These are phyloP conservation scores for Tympanopsis confertula DNA, from an alignment of 2,329 filamentous ascomycete species.

Conservation along the genomic window DNA sequence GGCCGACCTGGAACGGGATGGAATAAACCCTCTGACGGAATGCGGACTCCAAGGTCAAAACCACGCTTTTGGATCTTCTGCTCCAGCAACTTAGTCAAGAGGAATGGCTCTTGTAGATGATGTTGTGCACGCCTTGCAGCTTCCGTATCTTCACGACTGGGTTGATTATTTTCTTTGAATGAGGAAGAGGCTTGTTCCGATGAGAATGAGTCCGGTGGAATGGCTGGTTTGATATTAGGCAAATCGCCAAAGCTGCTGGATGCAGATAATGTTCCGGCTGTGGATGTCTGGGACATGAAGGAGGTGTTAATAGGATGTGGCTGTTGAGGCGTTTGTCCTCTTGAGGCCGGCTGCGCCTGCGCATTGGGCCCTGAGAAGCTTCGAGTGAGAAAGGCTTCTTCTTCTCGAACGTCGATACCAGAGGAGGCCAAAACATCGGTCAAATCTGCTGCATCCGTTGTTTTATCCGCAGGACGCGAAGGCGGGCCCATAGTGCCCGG, in stretches of 20 bases:
- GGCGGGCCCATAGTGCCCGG: constrained; percentile 1
- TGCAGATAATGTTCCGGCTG: not conserved
- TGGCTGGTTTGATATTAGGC: not conserved
- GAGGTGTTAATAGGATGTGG: not conserved
- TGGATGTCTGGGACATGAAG: not conserved
- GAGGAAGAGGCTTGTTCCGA: not conserved
- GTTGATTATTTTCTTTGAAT: not conserved
- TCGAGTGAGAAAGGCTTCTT: not conserved
- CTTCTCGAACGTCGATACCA: constrained; percentile 1
- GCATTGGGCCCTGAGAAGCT: not conserved
- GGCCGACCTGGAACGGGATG: not conserved
- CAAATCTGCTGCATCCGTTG: not conserved
- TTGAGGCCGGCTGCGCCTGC: not conserved
- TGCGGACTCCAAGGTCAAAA: constrained; percentile 1
- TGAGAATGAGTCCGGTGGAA: not conserved
- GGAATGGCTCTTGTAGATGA: constrained; percentile 1
- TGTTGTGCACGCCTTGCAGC: not conserved
- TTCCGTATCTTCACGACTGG: not conserved
- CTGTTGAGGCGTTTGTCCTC: not conserved
- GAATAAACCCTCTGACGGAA: not conserved
- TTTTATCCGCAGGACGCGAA: not conserved
- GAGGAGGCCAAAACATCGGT: constrained; percentile 1
- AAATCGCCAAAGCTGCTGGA: not conserved
- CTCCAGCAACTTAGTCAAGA: not conserved
- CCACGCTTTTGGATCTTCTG: not conserved